Base-by-base conservation (phyloP, 805 yeast genomes). In the Starmerella apis region DNA sequence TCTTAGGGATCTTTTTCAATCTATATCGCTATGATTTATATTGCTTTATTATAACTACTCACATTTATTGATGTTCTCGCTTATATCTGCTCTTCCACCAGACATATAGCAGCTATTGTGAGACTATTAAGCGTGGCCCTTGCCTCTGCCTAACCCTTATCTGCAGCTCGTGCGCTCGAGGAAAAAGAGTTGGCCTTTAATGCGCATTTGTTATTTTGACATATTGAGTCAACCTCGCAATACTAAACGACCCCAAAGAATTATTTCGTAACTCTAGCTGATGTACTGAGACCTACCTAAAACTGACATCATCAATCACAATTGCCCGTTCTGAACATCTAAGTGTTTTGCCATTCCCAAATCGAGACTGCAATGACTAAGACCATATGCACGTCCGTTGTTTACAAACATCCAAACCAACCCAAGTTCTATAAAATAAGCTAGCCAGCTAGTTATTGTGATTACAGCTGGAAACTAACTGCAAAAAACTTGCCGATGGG, bases 321-420 rank as follows among this genome's bases (percentile, higher is more conserved):
- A 20, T 13, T 36, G 24, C 25, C 39, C 25, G 25, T 36, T 36
- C 6, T 7, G 33, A 22, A 10, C 11, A 7, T 41, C 44, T 27
- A 27, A 18, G 16, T 41, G 44, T 41, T 41, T 41, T 41, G 25
- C 23, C 32, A 18, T 41, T 41, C 44, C 44, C 44, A 41, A 41
- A 41, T 41, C 33, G 44, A 41, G 44, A 27, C 23, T 27, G 24
- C 11, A 5, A 13, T 41, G 44, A 41, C 44, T 41, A 41, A 41
- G 31, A n/a, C 13, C 16, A 19, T 27, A 41, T 41, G 44, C 44
- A 41, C 20, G 32, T 23, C 16, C 18, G 31, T 16, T 41, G 44
- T 41, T 41, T 41, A 41, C 44, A 41, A 41, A 41, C 44, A 41
- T 16, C 23, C 20, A 27, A 27, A 27, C 44, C 16, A 25, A 18